Conservation (phyloP, 371 early-diverging fungal genomes). For the Apophysomyces variabilis region DNA sequence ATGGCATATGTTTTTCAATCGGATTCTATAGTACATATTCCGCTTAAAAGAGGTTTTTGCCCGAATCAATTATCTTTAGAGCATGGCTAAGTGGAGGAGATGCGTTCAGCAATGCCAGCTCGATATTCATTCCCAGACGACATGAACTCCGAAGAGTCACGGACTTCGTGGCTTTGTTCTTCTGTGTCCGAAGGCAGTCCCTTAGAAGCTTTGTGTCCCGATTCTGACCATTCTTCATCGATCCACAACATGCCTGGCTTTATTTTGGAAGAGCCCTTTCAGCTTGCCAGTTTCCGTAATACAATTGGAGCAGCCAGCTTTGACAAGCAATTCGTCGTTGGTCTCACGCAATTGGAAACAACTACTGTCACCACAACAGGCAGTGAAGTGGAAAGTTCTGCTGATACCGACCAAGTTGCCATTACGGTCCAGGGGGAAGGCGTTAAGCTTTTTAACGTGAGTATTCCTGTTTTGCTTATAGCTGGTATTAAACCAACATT, state of each 20-base stretch:
- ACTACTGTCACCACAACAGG: constrained; percentile 14
- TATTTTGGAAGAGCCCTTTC: constrained; percentile 63
- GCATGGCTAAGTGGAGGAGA: too few relatives aligned
- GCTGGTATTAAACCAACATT: neutral
- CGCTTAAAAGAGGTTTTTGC: too few relatives aligned
- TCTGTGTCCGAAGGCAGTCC: neutral
- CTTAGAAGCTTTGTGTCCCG: too few relatives aligned
- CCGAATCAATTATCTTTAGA: too few relatives aligned
- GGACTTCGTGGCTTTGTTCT: neutral
- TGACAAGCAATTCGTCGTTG: constrained; percentile 41
- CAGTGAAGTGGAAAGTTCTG: constrained; percentile 29
- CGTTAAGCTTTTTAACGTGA: constrained; percentile 63
- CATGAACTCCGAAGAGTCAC: neutral
- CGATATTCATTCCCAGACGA: too few relatives aligned
- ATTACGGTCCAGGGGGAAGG: constrained; percentile 67
- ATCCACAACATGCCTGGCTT: constrained; percentile 53
- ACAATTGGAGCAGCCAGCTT: constrained; percentile 33
- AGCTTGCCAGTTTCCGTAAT: constrained; percentile 59
- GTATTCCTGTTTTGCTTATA: neutral
- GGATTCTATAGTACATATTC: too few relatives aligned
- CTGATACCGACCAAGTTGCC: constrained; percentile 43
- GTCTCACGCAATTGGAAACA: constrained; percentile 39
- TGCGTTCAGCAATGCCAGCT: too few relatives aligned
- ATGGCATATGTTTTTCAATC: too few relatives aligned
- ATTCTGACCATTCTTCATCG: neutral